Evolutionary conservation across 2,329 filamentous ascomycete species (phyloP).

Genomic region (Thelonectria discophora): DNA sequence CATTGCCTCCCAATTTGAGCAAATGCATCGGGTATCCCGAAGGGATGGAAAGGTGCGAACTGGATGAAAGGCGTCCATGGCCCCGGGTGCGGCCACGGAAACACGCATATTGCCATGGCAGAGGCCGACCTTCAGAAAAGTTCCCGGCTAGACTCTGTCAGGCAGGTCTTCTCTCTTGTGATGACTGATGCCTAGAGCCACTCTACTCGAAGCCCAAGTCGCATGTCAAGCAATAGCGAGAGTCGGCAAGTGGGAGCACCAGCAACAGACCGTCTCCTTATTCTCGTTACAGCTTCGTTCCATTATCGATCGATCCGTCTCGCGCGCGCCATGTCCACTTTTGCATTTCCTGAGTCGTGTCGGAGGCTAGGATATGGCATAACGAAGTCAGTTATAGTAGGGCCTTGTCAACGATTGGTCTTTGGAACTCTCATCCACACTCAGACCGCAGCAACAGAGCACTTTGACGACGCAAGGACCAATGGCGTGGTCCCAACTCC

Average conservation of each 20-base stretch:
- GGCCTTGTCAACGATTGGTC: neutral
- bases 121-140: neutral
- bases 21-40: conserved; percentile 21
- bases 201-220: neutral
- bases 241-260: neutral
- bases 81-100: neutral
- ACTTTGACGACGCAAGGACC: neutral
- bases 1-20: conserved; percentile 12
- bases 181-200: conserved; percentile 4
- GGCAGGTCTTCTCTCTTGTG: conserved; percentile 14
- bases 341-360: neutral
- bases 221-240: neutral
- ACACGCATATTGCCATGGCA: neutral
- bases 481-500: conserved; percentile 4
- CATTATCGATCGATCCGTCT: neutral
- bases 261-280: conserved; percentile 11
- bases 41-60: conserved; percentile 3
- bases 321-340: conserved; percentile 10
- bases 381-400: neutral
- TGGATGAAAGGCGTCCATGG: neutral
- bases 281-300: neutral
- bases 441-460: neutral
- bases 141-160: conserved; percentile 15
- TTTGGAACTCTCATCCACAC: too few species aligned
- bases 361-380: neutral